Percentiles rank a stretch among this genome's conserved stretches.
phyloP scores from a whole-genome alignment of 2,329 filamentous ascomycete genomes.

The Cytospora piceicola region DNA sequence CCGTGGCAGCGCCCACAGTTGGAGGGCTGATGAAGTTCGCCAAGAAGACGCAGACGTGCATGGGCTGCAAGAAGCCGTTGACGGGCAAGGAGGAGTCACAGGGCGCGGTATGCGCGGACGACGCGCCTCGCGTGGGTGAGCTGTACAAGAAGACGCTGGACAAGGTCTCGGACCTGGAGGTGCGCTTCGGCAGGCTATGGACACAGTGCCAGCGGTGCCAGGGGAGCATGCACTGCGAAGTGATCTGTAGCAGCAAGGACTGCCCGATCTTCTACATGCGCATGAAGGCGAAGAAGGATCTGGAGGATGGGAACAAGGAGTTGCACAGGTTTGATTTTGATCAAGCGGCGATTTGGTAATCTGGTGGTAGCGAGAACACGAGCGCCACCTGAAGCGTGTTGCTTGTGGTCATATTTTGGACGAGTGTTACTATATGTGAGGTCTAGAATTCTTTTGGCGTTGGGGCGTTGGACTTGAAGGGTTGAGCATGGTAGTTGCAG shows the following conservation, averaged over 20 bases:
- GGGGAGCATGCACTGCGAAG: conserved; percentile 96
- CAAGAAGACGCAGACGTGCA: conserved; percentile 96
- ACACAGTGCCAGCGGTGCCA: conserved; percentile 98
- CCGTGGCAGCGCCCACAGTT: conserved; percentile 86
- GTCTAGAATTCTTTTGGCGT: background rate
- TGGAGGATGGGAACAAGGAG: conserved; percentile 93
- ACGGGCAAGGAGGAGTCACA: conserved; percentile 75
- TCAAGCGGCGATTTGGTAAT: conserved; percentile 66
- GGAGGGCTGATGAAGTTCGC: conserved; percentile 98
- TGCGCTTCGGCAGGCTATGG: conserved; percentile 91
- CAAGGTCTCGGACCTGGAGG: conserved; percentile 89
- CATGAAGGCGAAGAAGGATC: conserved; percentile 99
- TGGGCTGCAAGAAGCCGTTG: conserved; percentile 98
- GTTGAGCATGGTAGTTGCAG: background rate
- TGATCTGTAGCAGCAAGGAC: conserved; percentile 94
- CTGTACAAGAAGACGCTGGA: conserved; percentile 89
- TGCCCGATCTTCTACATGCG: conserved; percentile 99
- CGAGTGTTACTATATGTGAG: conserved; percentile 1
- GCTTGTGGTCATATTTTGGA: background rate
- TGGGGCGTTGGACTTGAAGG: background rate
- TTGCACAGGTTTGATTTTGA: conserved; percentile 87
- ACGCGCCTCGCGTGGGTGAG: conserved; percentile 83
- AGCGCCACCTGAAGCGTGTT: background rate
- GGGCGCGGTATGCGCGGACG: conserved; percentile 88
- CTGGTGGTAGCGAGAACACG: conserved; percentile 24